A percentile compares a stretch with the other conserved stretches of the same genome.
Conservation (phyloP, 495 filamentous ascomycete genomes). For the Trichoderma asperelloides region DNA sequence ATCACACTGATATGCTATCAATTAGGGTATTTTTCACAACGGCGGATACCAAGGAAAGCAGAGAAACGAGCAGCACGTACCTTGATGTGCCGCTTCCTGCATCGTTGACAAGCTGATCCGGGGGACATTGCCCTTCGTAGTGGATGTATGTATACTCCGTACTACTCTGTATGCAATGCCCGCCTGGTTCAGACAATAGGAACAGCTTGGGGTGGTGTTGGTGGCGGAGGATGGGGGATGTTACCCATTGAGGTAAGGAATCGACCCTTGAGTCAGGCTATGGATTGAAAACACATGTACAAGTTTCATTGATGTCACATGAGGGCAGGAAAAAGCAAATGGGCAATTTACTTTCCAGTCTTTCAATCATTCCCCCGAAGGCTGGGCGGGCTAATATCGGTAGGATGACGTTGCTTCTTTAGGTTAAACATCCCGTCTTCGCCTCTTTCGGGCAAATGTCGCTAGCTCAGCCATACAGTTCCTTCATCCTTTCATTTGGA, state of each 20-base stretch:
- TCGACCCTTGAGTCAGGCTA: neutral
- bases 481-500: neutral
- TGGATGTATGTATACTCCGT: neutral
- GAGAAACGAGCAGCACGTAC: neutral
- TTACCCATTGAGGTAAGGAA: constrained; percentile 2
- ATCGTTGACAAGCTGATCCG: constrained; percentile 5
- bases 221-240: neutral
- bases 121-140: neutral
- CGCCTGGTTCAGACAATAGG: neutral
- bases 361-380: neutral
- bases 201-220: neutral
- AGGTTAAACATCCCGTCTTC: neutral
- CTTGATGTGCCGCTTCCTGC: constrained; percentile 1
- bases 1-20: neutral
- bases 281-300: neutral
- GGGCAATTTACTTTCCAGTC: neutral
- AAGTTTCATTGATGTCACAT: neutral
- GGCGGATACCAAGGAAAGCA: neutral
- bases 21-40: neutral
- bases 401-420: neutral
- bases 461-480: neutral
- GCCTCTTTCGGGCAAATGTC: neutral
- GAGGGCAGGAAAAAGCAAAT: neutral
- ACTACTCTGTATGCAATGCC: neutral
- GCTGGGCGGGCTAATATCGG: neutral